A percentile compares a stretch with the other conserved stretches of the same genome.
These are phyloP conservation scores for Chlorella sorokiniana DNA, from an alignment of 139 green algal species.

Conservation along the genomic window DNA sequence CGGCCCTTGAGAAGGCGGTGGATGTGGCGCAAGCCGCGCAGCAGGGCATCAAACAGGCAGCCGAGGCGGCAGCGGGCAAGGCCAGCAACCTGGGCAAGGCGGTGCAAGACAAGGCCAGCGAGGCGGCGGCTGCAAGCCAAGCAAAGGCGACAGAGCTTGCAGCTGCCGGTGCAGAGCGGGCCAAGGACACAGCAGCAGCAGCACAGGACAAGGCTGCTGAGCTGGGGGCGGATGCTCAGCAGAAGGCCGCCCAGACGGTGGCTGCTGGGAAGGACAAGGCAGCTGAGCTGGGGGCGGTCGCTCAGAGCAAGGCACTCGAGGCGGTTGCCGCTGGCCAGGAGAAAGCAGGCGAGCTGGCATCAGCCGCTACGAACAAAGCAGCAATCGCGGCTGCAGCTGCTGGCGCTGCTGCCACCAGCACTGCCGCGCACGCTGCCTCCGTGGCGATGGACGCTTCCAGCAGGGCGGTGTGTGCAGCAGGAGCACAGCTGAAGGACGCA, in stretches of 20 bases:
- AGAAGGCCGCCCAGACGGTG: not conserved
- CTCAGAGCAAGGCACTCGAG: not conserved
- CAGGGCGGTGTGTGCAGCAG: not conserved
- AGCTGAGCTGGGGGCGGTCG: not conserved
- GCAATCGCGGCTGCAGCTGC: not conserved
- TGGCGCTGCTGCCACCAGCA: not conserved
- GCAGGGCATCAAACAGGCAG: not conserved
- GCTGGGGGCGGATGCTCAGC: not conserved
- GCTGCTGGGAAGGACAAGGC: not conserved
- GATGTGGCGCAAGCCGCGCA: not conserved
- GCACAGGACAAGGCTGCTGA: not conserved
- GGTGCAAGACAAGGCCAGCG: not conserved
- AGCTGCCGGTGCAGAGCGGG: not conserved
- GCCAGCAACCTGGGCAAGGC: not conserved
- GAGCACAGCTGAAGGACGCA: not conserved
- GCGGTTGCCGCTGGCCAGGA: not conserved
- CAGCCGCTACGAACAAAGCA: not conserved
- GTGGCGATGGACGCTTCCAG: not conserved
- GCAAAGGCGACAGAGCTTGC: not conserved
- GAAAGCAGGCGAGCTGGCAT: not conserved
- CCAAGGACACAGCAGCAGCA: not conserved
- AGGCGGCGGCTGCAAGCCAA: not conserved
- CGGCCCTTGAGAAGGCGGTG: not conserved
- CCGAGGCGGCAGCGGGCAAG: not conserved
- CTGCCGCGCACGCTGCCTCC: not conserved